Percentiles rank a stretch among this genome's conserved stretches.
Conservation (phyloP, 805 yeast species). For the Saturnispora mendoncae region DNA sequence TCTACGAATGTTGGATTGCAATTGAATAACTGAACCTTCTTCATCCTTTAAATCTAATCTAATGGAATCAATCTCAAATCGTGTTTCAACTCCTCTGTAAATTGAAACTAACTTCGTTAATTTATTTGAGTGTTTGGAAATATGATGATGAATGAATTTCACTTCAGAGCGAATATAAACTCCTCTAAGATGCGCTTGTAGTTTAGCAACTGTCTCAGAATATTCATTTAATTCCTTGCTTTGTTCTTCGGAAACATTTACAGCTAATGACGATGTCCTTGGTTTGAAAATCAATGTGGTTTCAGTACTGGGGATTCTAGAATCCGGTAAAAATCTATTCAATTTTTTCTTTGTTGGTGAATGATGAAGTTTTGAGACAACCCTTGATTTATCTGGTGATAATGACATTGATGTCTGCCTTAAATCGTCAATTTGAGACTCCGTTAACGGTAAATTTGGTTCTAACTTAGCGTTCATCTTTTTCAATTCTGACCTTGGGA, state of each 20-base stretch:
- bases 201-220: conserved; percentile 18
- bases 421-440: conserved; percentile 1
- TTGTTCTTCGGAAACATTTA: background rate
- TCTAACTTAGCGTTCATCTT: conserved; percentile 8
- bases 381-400: conserved; percentile 1
- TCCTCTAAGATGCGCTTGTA: conserved; percentile 57
- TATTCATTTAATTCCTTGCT: background rate
- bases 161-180: conserved; percentile 29
- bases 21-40: conserved; percentile 29
- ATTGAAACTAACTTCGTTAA: conserved; percentile 45
- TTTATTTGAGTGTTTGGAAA: conserved; percentile 20
- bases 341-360: conserved; percentile 14
- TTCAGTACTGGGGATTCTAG: background rate
- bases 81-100: conserved; percentile 52
- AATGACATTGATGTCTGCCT: conserved; percentile 1
- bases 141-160: conserved; percentile 10
- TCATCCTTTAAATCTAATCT: conserved; percentile 45
- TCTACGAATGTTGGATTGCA: conserved; percentile 56
- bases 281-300: conserved; percentile 7
- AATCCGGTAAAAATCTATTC: conserved; percentile 23
- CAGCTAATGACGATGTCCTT: background rate
- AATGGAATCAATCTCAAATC: conserved; percentile 48
- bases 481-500: conserved; percentile 11
- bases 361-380: conserved; percentile 12
- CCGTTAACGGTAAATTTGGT: conserved; percentile 12